These are phyloP conservation scores for Hygrophoropsis aurantiaca DNA, from an alignment of 768 basidiomycete genomes.

Conservation along the genomic window DNA sequence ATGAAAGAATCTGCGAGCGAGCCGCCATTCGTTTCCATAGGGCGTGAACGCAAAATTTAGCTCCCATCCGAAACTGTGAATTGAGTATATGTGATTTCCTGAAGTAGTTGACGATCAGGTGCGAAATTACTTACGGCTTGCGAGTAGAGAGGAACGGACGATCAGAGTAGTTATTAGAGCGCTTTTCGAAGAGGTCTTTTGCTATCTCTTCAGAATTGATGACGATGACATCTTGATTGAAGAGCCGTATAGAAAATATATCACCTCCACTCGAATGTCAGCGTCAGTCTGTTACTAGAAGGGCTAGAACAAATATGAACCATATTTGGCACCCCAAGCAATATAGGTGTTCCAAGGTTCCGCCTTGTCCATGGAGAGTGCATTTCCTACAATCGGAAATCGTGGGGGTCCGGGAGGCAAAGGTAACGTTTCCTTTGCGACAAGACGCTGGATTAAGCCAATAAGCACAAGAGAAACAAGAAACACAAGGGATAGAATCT, in stretches of 20 bases:
- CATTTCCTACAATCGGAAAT: background rate
- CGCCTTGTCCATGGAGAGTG: background rate
- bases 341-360: conserved; percentile 15
- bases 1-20: conserved; percentile 30
- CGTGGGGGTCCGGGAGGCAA: conserved; percentile 7
- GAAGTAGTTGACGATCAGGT: background rate
- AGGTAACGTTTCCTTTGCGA: background rate
- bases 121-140: background rate
- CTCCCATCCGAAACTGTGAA: conserved; percentile 22
- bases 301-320: conserved; percentile 6
- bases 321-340: conserved; percentile 32
- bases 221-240: conserved; percentile 28
- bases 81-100: background rate
- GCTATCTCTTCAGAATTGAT: conserved; percentile 32
- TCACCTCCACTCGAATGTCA: conserved; percentile 16
- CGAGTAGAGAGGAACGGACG: conserved; percentile 17
- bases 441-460: background rate
- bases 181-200: conserved; percentile 35
- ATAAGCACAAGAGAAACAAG: background rate
- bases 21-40: conserved; percentile 29
- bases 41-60: conserved; percentile 25
- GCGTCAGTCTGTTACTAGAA: background rate
- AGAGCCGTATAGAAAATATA: conserved; percentile 26
- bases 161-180: conserved; percentile 37
- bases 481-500: background rate